These are phyloP conservation scores for Quercus alba DNA, from an alignment of 306 rosid genomes.

Conservation along the genomic window DNA sequence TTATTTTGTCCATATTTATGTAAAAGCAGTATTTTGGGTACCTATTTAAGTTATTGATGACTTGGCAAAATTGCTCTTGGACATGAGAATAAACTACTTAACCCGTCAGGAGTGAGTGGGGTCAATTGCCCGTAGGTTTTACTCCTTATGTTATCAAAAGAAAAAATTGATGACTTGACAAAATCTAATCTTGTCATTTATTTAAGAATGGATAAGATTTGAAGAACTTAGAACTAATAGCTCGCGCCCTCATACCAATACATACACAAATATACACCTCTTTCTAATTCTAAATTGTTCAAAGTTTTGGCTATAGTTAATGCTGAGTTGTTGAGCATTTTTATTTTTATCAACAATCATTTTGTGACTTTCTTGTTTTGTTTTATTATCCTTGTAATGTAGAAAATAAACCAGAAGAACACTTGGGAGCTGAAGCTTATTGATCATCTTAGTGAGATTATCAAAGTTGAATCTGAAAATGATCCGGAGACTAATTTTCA, in stretches of 20 bases:
- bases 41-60: too few relatives aligned
- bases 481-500: slow-evolving; percentile 57
- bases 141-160: too few relatives aligned
- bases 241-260: neutral
- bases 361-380: neutral
- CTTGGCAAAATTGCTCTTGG: too few relatives aligned
- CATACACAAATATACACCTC: neutral
- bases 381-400: neutral
- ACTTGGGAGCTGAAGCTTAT: slow-evolving; percentile 63
- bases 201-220: too few relatives aligned
- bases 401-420: slow-evolving; percentile 65
- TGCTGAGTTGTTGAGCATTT: too few relatives aligned
- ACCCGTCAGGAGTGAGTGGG: too few relatives aligned
- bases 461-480: slow-evolving; percentile 43
- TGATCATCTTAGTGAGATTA: slow-evolving; percentile 51
- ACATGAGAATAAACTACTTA: too few relatives aligned
- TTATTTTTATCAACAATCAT: neutral
- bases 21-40: too few relatives aligned
- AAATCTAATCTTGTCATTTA: too few relatives aligned
- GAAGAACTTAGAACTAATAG: neutral
- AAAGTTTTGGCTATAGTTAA: neutral
- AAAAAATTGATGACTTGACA: too few relatives aligned
- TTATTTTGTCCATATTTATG: too few relatives aligned
- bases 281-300: neutral
- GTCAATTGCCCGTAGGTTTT: too few relatives aligned